Evolutionary conservation across 2,329 filamentous ascomycete species (phyloP), one percentile per base, ranked within the genome.

Genomic region (Penicillium sp.): DNA sequence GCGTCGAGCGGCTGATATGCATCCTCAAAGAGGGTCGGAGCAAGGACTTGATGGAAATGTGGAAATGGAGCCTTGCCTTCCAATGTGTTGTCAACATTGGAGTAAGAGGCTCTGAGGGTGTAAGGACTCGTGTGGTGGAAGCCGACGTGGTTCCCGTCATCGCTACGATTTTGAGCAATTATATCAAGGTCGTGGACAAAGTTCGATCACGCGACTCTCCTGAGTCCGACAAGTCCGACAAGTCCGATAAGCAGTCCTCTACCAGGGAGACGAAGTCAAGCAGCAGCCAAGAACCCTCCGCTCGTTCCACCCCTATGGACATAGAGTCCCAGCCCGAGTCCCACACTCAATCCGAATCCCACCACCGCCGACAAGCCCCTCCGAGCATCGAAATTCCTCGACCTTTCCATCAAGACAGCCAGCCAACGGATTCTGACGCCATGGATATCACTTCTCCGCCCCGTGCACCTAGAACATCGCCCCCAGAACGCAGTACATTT

Each of bases 1-100:
- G 94, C 58, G 94, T 99, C 74, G 94, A 99, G 79, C 82, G 93
- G 61, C 81, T 99, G 64, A 90, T 99, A 72, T 97, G 92, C 83
- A 97, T 99, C 70, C 84, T 99, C 74, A 99, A 99, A 77, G 91
- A 96, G 76, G 94, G 94, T 59, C 84, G 94, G 71, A 97, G 90
- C 77, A 95, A 92, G 76, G 93, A 99, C 73, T 88, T 97, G 87
- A 97, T 97, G 93, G 93, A 97, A 74, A 96, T 96, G 90, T 99
- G 94, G 94, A 97, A 97, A 77, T 99, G 94, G 94, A 99, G 97
- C 70, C 83, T 99, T 59, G 94, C 94, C 49, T 99, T 99, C 74
- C 94, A 97, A 76, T 99, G 94, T 74, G 92, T 97, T 61, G 94
- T 99, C 72, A 99, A 99, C 75, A 97, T 99, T 70, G 94, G 94